Conservation (phyloP, 2,329 filamentous ascomycete species). For the Ceratocystis cubensis region DNA sequence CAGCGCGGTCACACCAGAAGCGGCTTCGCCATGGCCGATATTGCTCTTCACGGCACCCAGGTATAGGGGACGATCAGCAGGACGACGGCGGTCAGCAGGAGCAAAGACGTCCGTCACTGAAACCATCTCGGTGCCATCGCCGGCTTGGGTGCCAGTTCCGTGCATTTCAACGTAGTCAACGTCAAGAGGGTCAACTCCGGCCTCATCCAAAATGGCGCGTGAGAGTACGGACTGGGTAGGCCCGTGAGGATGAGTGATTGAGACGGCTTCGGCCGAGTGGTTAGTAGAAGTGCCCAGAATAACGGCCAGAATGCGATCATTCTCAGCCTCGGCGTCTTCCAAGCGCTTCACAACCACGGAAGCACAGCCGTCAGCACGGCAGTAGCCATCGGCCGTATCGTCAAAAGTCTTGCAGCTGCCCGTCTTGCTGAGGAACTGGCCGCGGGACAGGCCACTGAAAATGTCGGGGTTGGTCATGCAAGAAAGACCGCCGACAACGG, state of each 20-base stretch:
- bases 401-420: constrained; percentile 72
- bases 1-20: constrained; percentile 49
- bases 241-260: constrained; percentile 72
- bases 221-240: constrained; percentile 63
- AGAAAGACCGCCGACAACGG: constrained; percentile 65
- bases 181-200: constrained; percentile 62
- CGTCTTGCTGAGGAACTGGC: constrained; percentile 65
- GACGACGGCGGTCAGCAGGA: constrained; percentile 35
- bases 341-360: constrained; percentile 67
- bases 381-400: constrained; percentile 69
- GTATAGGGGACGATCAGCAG: constrained; percentile 41
- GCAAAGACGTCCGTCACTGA: constrained; percentile 51
- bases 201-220: constrained; percentile 55
- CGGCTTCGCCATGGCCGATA: constrained; percentile 50
- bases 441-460: constrained; percentile 61
- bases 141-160: constrained; percentile 76
- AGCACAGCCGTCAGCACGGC: constrained; percentile 63
- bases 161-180: constrained; percentile 83
- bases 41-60: constrained; percentile 54
- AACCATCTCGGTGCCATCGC: constrained; percentile 70
- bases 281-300: constrained; percentile 67
- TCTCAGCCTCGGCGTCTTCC: constrained; percentile 63
- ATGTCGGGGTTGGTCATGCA: constrained; percentile 72
- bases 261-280: constrained; percentile 68
- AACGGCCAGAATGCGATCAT: constrained; percentile 64